Evolutionary conservation across 2,329 filamentous ascomycete genomes (phyloP).

Genomic region (Microdochium paspali): DNA sequence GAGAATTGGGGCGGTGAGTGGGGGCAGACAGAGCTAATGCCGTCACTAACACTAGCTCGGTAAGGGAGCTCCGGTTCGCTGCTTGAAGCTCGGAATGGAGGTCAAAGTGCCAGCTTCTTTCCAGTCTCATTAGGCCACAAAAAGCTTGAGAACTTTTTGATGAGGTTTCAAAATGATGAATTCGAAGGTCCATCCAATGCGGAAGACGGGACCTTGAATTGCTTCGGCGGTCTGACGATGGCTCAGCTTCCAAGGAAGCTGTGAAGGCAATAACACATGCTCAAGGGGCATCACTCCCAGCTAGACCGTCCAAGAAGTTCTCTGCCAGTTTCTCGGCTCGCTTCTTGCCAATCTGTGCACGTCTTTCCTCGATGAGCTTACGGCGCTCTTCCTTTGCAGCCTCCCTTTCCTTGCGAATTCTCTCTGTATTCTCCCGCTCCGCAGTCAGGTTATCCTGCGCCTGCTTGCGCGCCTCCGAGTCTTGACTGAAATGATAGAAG

Average conservation of each 20-base stretch:
- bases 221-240: too few species aligned
- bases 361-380: slow-evolving; percentile 54
- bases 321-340: slow-evolving; percentile 26
- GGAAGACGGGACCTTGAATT: too few species aligned
- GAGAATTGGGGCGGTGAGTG: background rate
- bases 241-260: too few species aligned
- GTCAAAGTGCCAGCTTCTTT: too few species aligned
- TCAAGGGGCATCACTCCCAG: slow-evolving; percentile 9
- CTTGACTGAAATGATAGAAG: slow-evolving; percentile 81
- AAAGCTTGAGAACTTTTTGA: too few species aligned
- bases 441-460: slow-evolving; percentile 57
- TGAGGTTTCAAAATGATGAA: too few species aligned
- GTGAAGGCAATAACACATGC: too few species aligned
- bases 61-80: background rate
- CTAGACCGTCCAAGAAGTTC: slow-evolving; percentile 24
- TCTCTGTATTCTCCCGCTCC: slow-evolving; percentile 61
- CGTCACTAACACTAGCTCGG: background rate
- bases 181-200: too few species aligned
- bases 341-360: slow-evolving; percentile 50
- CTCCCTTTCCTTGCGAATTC: slow-evolving; percentile 43
- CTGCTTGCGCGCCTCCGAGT: slow-evolving; percentile 53
- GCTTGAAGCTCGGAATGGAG: background rate
- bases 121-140: too few species aligned
- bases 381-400: slow-evolving; percentile 49
- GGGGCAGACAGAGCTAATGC: background rate